phyloP scores from a whole-genome alignment of 2,329 filamentous ascomycete species.

The Lachnellula suecica region DNA sequence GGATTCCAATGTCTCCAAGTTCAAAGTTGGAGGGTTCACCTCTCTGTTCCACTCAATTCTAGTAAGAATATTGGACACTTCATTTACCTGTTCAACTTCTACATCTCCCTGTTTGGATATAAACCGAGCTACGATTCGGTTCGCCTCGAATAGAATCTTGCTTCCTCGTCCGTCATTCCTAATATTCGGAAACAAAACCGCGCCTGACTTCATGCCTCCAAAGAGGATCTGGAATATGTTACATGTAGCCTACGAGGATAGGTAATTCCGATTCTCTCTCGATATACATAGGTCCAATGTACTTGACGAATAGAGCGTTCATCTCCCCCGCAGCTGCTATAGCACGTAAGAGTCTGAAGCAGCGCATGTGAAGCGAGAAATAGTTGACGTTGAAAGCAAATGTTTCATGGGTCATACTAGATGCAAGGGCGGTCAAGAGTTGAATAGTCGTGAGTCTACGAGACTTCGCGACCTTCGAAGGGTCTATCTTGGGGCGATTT shows the following conservation, averaged over 20 bases:
- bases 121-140: neutral
- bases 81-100: neutral
- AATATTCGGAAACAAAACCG: neutral
- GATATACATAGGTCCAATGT: neutral
- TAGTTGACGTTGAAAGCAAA: slow-evolving; percentile 4
- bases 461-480: neutral
- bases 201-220: neutral
- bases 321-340: neutral
- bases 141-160: neutral
- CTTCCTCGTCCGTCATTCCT: neutral
- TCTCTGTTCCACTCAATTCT: neutral
- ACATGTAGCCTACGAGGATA: neutral
- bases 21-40: neutral
- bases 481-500: neutral
- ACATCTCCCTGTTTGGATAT: neutral
- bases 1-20: neutral
- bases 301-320: neutral
- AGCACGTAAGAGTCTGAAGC: neutral
- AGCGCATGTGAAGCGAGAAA: slow-evolving; percentile 7
- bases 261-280: neutral
- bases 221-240: neutral
- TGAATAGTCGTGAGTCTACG: slow-evolving; percentile 1
- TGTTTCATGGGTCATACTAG: neutral
- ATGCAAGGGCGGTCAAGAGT: neutral
- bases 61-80: neutral